Evolutionary conservation across 371 early-diverging fungal species (phyloP).

Genomic region (Rhizopus sp.): DNA sequence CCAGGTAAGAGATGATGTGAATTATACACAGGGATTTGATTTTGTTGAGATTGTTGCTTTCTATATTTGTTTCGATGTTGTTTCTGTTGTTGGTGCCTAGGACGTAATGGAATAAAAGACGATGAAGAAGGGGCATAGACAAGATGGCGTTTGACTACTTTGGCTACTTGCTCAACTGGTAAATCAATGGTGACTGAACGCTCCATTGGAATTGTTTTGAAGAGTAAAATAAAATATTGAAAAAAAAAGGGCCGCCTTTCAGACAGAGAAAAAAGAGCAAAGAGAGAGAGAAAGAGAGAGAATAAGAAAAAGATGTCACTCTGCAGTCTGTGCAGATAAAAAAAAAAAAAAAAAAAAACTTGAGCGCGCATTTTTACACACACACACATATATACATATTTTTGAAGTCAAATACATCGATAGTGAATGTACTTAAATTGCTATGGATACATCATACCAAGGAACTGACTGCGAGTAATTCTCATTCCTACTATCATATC

Average conservation of each 20-base stretch:
- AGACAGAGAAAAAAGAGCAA: no score
- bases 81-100: conserved; percentile 17
- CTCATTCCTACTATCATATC: no score
- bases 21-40: conserved; percentile 31
- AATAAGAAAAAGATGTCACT: no score
- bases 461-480: no score
- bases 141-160: conserved; percentile 71
- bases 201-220: conserved; percentile 26
- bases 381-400: no score
- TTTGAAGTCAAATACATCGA: no score
- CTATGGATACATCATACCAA: no score
- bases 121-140: conserved; percentile 55
- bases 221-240: neutral
- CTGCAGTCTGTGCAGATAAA: no score
- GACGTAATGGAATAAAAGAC: conserved; percentile 29
- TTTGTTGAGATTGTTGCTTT: conserved; percentile 32
- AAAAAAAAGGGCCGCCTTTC: neutral
- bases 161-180: conserved; percentile 71
- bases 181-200: conserved; percentile 56
- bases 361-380: no score
- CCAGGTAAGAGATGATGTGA: conserved; percentile 58
- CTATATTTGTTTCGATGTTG: conserved; percentile 31
- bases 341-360: no score
- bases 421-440: no score
- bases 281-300: no score